Evolutionary conservation across 2,329 filamentous ascomycete genomes (phyloP).

Genomic region (Neospermospora avenae): DNA sequence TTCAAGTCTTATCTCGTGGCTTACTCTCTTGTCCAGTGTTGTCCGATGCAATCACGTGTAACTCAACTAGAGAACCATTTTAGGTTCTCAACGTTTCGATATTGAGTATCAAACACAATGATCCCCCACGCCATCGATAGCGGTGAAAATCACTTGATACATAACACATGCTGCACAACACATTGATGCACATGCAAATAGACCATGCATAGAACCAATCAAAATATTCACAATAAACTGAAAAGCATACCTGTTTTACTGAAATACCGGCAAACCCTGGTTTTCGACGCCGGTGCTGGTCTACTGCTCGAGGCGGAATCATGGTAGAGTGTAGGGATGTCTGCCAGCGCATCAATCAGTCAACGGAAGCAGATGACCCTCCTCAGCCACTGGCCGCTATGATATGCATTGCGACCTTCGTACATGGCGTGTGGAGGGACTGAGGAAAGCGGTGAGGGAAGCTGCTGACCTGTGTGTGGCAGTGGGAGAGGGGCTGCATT

Average conservation of each 20-base stretch:
- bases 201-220: constrained; percentile 24
- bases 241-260: constrained; percentile 29
- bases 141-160: constrained; percentile 31
- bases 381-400: constrained; percentile 13
- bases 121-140: constrained; percentile 22
- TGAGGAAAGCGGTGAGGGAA: constrained; percentile 11
- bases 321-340: constrained; percentile 17
- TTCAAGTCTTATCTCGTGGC: constrained; percentile 17
- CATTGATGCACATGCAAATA: constrained; percentile 26
- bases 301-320: constrained; percentile 27
- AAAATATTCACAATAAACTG: constrained; percentile 29
- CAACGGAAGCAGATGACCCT: constrained; percentile 19
- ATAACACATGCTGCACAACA: constrained; percentile 31
- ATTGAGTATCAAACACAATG: constrained; percentile 9
- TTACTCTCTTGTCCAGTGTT: constrained; percentile 13
- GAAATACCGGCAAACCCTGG: constrained; percentile 34
- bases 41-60: constrained; percentile 28
- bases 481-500: not conserved
- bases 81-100: constrained; percentile 18
- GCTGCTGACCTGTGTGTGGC: constrained; percentile 15
- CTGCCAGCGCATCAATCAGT: constrained; percentile 33
- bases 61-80: constrained; percentile 14
- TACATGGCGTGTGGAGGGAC: constrained; percentile 16
- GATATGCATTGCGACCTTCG: constrained; percentile 17
- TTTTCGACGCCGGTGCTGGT: constrained; percentile 16